Evolutionary conservation across 2,329 filamentous ascomycete species (phyloP), one percentile per base, ranked within the genome.

Genomic region (Ophiostoma montium): DNA sequence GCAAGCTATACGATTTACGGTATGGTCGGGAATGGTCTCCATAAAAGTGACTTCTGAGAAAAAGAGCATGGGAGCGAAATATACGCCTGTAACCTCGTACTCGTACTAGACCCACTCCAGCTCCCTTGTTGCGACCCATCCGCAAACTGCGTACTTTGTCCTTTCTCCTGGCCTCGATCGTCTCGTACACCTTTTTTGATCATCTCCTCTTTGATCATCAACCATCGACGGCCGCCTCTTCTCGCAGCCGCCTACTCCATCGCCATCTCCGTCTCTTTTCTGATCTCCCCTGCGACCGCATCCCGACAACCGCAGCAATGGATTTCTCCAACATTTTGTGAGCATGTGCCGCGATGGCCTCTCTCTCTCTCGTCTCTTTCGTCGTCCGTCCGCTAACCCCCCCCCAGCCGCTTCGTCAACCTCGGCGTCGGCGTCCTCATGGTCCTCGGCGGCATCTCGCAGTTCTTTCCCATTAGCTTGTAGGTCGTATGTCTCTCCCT

Each of bases 241-340:
- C 23, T n/a, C n/a, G n/a, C 23, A 27, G 23, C 23, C 23, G 4
- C 23, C 8, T 27, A 8, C 8, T 27, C 23, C 23, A 27, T 8
- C 23, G 23, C 23, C 46, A 35, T 35, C 33, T 27, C 46, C 41
- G 10, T 23, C 18, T 27, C 18, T 31, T 9, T 8, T 19, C 7
- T 9, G 18, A 21, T 18, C 36, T 21, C 19, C 36, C 35, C 32
- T 27, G n/a, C 46, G 15, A 48, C n/a, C n/a, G n/a, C n/a, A n/a
- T n/a, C n/a, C n/a, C 4, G 31, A 35, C 35, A 36, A 33, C 32
- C 27, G 36, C 39, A 41, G 5, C 50, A 44, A 50, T 51, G 50
- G 88, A 95, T 68, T 86, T 88, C 72, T 90, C 86, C 55, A 87
- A 94, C 69, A 82, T 81, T 65, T 94, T 94, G 87, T 94, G 75